Conservation (phyloP, 768 basidiomycete genomes). For the Glaciozyma martinii region DNA sequence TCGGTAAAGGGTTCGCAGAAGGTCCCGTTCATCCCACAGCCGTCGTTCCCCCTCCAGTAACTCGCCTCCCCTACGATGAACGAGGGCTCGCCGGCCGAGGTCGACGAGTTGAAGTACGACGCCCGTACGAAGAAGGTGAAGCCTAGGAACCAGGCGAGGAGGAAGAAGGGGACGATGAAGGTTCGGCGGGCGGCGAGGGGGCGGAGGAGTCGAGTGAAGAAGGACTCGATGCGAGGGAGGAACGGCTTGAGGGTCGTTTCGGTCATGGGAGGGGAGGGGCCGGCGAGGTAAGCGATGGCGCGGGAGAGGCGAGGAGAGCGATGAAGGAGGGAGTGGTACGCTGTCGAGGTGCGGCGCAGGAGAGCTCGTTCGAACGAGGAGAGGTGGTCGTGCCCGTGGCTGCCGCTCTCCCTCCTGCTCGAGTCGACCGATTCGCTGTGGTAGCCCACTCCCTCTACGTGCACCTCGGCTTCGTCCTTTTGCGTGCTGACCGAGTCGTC, state of each 20-base stretch:
- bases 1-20: slow-evolving; percentile 57
- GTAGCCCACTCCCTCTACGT: background rate
- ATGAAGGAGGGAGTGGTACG: background rate
- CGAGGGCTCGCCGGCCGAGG: slow-evolving; percentile 42
- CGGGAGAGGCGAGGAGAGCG: background rate
- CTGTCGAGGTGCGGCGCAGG: background rate
- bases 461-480: background rate
- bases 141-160: slow-evolving; percentile 59
- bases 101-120: slow-evolving; percentile 61
- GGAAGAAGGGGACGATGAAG: slow-evolving; percentile 44
- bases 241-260: slow-evolving; percentile 15
- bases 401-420: background rate
- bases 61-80: slow-evolving; percentile 61
- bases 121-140: slow-evolving; percentile 64
- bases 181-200: slow-evolving; percentile 2
- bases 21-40: slow-evolving; percentile 63
- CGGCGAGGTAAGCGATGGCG: slow-evolving; percentile 10
- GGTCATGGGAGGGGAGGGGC: slow-evolving; percentile 22
- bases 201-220: slow-evolving; percentile 7
- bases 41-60: slow-evolving; percentile 60
- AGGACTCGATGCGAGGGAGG: slow-evolving; percentile 2
- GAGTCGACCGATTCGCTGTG: background rate
- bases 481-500: background rate
- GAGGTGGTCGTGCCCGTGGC: background rate
- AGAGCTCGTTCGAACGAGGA: background rate